phyloP scores from a whole-genome alignment of 208 protist species.

The Leishmania tropica region DNA sequence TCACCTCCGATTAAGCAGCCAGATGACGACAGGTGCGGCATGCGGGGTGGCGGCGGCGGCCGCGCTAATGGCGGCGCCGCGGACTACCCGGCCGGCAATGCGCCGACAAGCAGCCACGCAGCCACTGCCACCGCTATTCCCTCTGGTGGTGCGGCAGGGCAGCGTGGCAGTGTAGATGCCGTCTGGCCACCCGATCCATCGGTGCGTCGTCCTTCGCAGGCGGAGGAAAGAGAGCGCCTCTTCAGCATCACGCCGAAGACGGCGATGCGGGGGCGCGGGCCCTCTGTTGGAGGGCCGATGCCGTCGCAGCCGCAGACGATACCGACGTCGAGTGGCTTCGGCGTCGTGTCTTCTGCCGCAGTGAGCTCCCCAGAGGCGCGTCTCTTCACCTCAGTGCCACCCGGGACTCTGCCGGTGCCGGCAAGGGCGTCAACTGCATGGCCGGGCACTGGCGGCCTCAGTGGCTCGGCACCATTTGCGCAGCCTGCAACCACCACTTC shows the following conservation, averaged over 20 bases:
- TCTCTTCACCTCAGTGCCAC: neutral
- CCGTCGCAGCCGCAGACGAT: neutral
- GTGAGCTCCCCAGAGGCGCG: neutral
- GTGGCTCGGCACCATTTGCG: neutral
- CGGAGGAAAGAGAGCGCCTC: slow-evolving; percentile 20
- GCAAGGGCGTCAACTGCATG: neutral
- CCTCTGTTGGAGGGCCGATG: neutral
- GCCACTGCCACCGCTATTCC: neutral
- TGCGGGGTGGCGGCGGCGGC: neutral
- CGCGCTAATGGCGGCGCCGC: neutral
- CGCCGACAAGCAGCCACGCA: neutral
- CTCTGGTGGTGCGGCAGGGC: neutral
- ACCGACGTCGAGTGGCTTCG: neutral
- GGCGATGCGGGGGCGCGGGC: slow-evolving; percentile 2
- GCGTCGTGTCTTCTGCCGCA: neutral
- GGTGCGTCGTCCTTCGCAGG: slow-evolving; percentile 13
- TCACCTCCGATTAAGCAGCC: slow-evolving; percentile 24
- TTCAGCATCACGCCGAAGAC: slow-evolving; percentile 30
- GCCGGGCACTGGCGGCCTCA: neutral
- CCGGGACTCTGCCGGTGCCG: neutral
- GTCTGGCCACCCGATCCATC: slow-evolving; percentile 15
- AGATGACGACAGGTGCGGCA: neutral
- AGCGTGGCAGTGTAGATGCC: slow-evolving; percentile 10
- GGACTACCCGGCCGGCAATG: neutral
- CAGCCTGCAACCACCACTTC: neutral